These are phyloP conservation scores for Thinopyrum elongatum DNA, from an alignment of 176 grass and related monocot species.

Conservation along the genomic window DNA sequence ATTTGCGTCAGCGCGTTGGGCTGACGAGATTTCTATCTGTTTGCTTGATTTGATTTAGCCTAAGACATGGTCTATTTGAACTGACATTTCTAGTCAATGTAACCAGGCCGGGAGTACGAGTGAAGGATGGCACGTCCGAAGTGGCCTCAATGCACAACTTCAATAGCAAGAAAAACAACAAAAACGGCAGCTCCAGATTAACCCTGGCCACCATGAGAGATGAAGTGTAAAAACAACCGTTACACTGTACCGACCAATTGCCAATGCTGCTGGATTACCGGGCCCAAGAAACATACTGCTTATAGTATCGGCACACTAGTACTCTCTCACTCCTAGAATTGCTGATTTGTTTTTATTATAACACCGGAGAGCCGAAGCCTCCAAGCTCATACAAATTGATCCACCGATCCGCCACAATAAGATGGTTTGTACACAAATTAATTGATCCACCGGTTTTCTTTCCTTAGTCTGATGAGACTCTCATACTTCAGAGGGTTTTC, in stretches of 20 bases:
- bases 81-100: no score
- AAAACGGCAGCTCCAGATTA: background rate
- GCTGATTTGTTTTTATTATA: background rate
- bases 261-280: background rate
- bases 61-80: no score
- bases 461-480: slow-evolving; percentile 4
- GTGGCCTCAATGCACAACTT: background rate
- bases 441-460: slow-evolving; percentile 2
- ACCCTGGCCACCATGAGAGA: background rate
- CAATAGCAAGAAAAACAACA: background rate
- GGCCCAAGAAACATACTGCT: background rate
- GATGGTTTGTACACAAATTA: slow-evolving; percentile 16
- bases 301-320: slow-evolving; percentile 12
- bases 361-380: background rate
- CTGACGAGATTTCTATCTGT: no score
- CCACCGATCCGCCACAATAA: slow-evolving; percentile 17
- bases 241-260: background rate
- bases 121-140: no score
- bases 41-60: no score
- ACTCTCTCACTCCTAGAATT: background rate
- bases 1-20: no score
- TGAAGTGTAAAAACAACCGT: background rate
- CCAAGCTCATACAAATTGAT: slow-evolving; percentile 22
- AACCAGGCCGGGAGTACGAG: no score
- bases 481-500: background rate